Evolutionary conservation across 345 rosid species (phyloP).

Genomic region (Salix dunnii): DNA sequence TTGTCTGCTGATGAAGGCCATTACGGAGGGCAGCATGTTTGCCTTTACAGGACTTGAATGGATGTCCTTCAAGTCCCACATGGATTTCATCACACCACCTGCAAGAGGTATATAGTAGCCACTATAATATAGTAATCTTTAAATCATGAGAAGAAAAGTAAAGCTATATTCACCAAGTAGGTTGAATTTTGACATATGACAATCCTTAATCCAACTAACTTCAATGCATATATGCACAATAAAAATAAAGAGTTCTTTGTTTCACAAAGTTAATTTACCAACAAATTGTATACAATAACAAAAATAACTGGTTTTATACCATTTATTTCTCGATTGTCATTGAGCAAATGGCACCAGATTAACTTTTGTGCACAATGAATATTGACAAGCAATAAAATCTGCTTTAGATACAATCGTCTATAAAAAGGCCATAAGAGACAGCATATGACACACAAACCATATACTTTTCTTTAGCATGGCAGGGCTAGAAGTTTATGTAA

Average conservation of each 20-base stretch:
- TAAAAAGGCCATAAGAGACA: not conserved
- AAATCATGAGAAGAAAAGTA: not conserved
- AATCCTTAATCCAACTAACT: not conserved
- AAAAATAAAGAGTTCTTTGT: not conserved
- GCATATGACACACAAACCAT: not conserved
- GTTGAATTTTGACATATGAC: not conserved
- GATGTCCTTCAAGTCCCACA: constrained; percentile 85
- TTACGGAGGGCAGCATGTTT: constrained; percentile 54
- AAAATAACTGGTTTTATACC: not conserved
- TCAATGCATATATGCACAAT: not conserved
- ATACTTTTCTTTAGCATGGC: not conserved
- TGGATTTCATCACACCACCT: constrained; percentile 90
- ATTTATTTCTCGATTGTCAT: not conserved
- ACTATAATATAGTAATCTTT: not conserved
- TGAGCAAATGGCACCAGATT: not conserved
- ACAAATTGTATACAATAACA: not conserved
- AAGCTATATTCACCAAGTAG: not conserved
- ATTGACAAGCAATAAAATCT: not conserved
- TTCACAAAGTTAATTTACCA: not conserved
- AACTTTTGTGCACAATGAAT: not conserved
- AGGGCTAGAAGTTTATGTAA: not conserved
- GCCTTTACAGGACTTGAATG: constrained; percentile 92
- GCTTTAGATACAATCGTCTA: not conserved
- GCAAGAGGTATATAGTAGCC: constrained; percentile 16
- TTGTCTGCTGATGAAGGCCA: constrained; percentile 81